A percentile compares a stretch with the other conserved stretches of the same genome.
phyloP scores from a whole-genome alignment of 2,329 filamentous ascomycete genomes.

The Pseudogymnoascus sp. region DNA sequence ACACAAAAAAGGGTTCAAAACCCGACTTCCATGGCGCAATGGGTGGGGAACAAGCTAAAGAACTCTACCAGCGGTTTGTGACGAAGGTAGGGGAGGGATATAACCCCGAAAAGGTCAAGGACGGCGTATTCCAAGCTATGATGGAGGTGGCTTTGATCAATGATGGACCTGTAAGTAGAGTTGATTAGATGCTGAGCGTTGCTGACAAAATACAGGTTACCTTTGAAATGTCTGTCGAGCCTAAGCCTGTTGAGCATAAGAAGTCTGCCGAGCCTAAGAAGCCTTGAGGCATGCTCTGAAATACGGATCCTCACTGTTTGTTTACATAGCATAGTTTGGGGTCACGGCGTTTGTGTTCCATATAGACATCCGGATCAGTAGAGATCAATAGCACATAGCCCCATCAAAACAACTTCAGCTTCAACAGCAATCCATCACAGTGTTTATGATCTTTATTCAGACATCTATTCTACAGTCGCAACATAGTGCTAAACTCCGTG shows the following conservation, averaged over 20 bases:
- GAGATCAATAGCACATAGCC: neutral
- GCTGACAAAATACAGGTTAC: neutral
- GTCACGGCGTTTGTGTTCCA: neutral
- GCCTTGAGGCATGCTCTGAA: neutral
- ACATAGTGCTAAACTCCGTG: constrained; percentile 12
- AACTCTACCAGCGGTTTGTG: constrained; percentile 79
- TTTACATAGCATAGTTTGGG: neutral
- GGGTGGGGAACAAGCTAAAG: constrained; percentile 68
- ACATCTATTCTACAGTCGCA: constrained; percentile 13
- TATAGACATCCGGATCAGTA: neutral
- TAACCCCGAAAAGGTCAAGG: constrained; percentile 68
- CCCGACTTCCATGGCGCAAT: constrained; percentile 91
- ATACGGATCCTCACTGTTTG: neutral
- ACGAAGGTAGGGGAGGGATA: constrained; percentile 69
- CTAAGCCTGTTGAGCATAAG: neutral
- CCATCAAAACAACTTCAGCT: neutral
- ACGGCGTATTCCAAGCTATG: constrained; percentile 98
- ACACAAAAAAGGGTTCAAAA: constrained; percentile 92
- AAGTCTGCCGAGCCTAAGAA: neutral
- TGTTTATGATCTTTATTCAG: constrained; percentile 12
- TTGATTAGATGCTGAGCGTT: neutral
- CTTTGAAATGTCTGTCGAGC: constrained; percentile 6
- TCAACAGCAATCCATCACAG: neutral
- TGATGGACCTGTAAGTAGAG: constrained; percentile 59
- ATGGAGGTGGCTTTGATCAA: constrained; percentile 95